Percentiles rank a stretch among this genome's conserved stretches.
These are phyloP conservation scores for cucumber (Cucumis sativus) DNA, from an alignment of 306 rosid genomes.

Conservation along the genomic window Cucumber_9930_V3 NC_026657.2:1112501-1113000, in stretches of 20 bases:
- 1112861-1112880: background rate
- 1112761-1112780: background rate
- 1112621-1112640: background rate
- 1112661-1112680: background rate
- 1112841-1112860: background rate
- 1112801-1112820: background rate
- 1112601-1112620: background rate
- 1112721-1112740: background rate
- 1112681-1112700: constrained; percentile 2
- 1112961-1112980: too few species aligned
- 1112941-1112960: background rate
- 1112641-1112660: background rate
- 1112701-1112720: background rate
- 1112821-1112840: background rate
- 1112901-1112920: background rate
- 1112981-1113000: too few species aligned
- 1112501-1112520: background rate
- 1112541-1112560: background rate
- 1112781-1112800: background rate
- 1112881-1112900: background rate
- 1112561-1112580: background rate
- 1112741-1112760: background rate
- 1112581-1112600: background rate
- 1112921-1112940: background rate
- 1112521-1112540: background rate